These are phyloP conservation scores for Pseudogymnoascus sp. DNA, from an alignment of 2,329 filamentous ascomycete species.

Conservation along the genomic window DNA sequence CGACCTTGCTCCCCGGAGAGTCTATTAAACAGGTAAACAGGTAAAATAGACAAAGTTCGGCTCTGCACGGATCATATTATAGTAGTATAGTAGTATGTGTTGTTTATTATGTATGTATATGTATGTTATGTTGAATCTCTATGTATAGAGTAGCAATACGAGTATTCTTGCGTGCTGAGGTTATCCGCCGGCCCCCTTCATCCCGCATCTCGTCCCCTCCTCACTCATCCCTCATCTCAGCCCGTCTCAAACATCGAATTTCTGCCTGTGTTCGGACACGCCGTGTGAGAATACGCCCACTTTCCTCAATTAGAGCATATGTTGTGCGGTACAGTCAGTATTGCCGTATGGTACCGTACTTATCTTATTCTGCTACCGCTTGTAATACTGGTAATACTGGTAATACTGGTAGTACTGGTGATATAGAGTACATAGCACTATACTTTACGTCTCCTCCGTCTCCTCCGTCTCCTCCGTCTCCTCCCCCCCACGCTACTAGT, in stretches of 20 bases:
- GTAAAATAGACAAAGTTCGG: too few relatives aligned
- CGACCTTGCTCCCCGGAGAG: neutral
- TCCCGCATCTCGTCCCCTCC: conserved; percentile 1
- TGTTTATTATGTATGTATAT: neutral
- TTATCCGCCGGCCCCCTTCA: neutral
- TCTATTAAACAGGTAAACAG: too few relatives aligned
- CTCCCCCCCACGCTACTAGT: neutral
- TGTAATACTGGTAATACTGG: too few relatives aligned
- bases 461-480: neutral
- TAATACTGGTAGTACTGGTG: too few relatives aligned
- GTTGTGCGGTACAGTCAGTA: neutral
- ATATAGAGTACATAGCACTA: neutral
- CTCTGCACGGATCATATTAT: neutral
- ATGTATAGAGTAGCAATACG: neutral
- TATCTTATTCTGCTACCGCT: neutral
- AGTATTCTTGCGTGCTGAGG: neutral
- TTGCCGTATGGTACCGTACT: neutral
- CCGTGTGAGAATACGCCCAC: neutral
- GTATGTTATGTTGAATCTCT: neutral
- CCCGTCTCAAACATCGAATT: neutral
- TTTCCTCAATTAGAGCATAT: neutral
- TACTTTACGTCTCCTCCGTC: neutral
- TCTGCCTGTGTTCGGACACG: neutral
- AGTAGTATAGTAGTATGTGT: neutral
- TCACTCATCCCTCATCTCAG: neutral